Base-by-base conservation (phyloP, 441 rosid species). In the Syzygium syzygioides region DNA sequence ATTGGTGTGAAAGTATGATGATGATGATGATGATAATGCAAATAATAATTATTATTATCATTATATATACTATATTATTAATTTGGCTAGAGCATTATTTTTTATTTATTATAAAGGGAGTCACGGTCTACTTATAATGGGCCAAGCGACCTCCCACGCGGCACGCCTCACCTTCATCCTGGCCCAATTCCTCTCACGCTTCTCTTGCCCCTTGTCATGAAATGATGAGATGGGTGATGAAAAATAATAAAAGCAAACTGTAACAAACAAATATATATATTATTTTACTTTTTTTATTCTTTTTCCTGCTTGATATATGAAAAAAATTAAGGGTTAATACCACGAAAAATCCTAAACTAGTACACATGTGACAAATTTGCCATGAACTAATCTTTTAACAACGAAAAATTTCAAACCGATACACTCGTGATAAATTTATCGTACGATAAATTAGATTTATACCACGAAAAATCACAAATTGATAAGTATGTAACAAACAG, bases 241-340 rank as follows among this genome's bases (percentile, higher is more conserved):
- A 59, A 59, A 59, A 59, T 59, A 26, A 56, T 26, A 59, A 26
- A 64, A 4, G 1, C 30, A 64, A 64, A 64, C 20, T 15, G 15
- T 30, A 30, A 14, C 18, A 15, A 30, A 64, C 4, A 60, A 28
- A 14, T 14, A 28, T 13, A 14, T 13, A 17, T 4, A 6, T 13
- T 62, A 4, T n/a, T n/a, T 15, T 64, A 14, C 34, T 0, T 30
- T 64, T 64, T 7, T 15, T 14, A 14, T 1, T 7, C 15, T 7
- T n/a, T 28, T 14, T 14, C 0, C 12, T 15, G 71, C 30, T 64
- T 10, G 4, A 4, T 0, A 64, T 30, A 7, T 5, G 3, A 30
- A 64, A 64, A 53, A 64, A 15, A 45, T 45, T 45, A 45, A 45
- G 48, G 9, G 9, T 45, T 45, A 45, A 45, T 45, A 45, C 48